A percentile compares a stretch with the other conserved stretches of the same genome.
These are phyloP conservation scores for Saccharomyces hybrid DNA, from an alignment of 1,139 yeast genomes.

Conservation along the genomic window DNA sequence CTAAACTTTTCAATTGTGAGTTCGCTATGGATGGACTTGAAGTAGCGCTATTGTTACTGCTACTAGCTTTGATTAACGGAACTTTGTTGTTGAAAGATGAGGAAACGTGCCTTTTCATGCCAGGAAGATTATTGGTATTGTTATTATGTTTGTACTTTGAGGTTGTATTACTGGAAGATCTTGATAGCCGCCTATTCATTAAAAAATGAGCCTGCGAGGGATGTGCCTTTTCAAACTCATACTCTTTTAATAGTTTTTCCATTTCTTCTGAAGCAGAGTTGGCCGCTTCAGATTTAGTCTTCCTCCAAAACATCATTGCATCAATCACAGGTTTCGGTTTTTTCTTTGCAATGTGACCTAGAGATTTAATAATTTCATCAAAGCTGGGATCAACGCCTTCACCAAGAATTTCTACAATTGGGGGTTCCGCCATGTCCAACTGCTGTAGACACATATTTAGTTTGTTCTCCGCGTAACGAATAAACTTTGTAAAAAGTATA, in stretches of 20 bases:
- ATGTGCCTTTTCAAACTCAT: constrained; percentile 16
- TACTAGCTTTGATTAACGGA: neutral
- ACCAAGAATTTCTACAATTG: constrained; percentile 70
- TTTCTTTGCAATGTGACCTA: constrained; percentile 83
- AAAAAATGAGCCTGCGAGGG: neutral
- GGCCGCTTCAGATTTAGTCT: constrained; percentile 81
- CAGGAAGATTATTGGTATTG: neutral
- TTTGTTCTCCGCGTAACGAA: constrained; percentile 84
- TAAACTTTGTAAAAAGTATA: constrained; percentile 89
- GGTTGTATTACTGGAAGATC: neutral
- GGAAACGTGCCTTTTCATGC: neutral
- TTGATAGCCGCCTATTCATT: neutral
- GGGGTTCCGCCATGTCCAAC: constrained; percentile 68
- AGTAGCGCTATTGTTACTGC: neutral
- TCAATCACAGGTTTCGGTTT: constrained; percentile 96
- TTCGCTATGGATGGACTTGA: constrained; percentile 11
- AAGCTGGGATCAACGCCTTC: constrained; percentile 83
- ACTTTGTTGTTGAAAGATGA: neutral
- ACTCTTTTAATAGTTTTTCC: constrained; percentile 30
- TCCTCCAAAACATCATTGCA: constrained; percentile 97
- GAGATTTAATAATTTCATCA: constrained; percentile 73
- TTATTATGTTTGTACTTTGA: neutral
- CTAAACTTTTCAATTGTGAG: constrained; percentile 27
- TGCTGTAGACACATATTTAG: constrained; percentile 64
- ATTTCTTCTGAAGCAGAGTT: constrained; percentile 61